A percentile compares a stretch with the other conserved stretches of the same genome.
phyloP scores from a whole-genome alignment of 176 grass and related monocot genomes.

The Aegilops bicornis region DNA sequence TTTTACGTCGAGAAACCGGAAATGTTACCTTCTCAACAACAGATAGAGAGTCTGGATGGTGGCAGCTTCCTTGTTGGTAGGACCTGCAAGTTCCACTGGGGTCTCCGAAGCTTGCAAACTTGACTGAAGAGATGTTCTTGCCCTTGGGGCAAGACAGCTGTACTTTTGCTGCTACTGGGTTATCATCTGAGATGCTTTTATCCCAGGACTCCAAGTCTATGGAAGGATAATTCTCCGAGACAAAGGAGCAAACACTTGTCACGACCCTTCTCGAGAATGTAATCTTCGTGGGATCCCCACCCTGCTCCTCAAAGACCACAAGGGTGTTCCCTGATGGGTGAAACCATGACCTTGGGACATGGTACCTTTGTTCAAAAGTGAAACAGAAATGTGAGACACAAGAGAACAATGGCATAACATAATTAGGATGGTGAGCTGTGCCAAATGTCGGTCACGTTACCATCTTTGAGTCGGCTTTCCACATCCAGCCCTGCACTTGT shows the following conservation, averaged over 20 bases:
- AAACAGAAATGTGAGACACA: constrained; percentile 24
- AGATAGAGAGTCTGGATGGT: constrained; percentile 55
- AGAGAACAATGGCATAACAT: neutral
- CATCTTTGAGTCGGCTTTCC: constrained; percentile 92
- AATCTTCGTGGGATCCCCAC: constrained; percentile 84
- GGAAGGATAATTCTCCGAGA: constrained; percentile 71
- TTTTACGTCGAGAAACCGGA: constrained; percentile 12
- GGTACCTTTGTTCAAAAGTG: constrained; percentile 65
- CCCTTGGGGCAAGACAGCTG: constrained; percentile 64
- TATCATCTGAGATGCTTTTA: constrained; percentile 16
- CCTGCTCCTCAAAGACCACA: constrained; percentile 86
- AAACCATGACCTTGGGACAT: constrained; percentile 94
- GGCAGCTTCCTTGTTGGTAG: constrained; percentile 73
- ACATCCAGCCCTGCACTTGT: constrained; percentile 87
- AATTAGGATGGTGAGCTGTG: neutral
- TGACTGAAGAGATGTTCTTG: constrained; percentile 59
- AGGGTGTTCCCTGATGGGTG: constrained; percentile 77
- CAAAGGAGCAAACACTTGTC: constrained; percentile 53
- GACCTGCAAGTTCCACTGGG: constrained; percentile 71
- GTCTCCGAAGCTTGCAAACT: constrained; percentile 86
- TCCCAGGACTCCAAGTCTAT: constrained; percentile 54
- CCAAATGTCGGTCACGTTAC: constrained; percentile 32
- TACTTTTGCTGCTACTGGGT: constrained; percentile 29
- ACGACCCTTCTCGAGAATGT: constrained; percentile 65
- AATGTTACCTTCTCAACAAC: constrained; percentile 75